Percentiles rank a stretch among this genome's conserved stretches.
These are phyloP conservation scores for Exophiala sp. DNA, from an alignment of 2,329 filamentous ascomycete genomes.

Conservation along the genomic window DNA sequence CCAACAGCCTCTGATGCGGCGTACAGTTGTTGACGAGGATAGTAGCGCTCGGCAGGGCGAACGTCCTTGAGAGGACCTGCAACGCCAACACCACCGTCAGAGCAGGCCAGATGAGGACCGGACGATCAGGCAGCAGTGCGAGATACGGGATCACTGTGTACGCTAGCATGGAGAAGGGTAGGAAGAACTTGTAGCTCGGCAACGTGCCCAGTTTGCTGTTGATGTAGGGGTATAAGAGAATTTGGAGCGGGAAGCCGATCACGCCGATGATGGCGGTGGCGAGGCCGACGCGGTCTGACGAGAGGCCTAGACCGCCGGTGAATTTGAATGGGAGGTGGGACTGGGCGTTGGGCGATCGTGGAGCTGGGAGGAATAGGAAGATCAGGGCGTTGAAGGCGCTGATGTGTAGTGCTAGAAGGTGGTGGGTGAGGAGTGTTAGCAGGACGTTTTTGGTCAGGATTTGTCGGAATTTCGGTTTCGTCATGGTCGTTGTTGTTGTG, in stretches of 20 bases:
- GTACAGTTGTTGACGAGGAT: conserved; percentile 58
- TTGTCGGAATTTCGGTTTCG: conserved; percentile 31
- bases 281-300: conserved; percentile 64
- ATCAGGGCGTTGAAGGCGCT: conserved; percentile 71
- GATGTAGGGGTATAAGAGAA: conserved; percentile 63
- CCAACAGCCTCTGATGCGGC: conserved; percentile 51
- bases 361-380: conserved; percentile 70
- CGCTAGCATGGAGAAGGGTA: conserved; percentile 63
- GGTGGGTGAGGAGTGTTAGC: conserved; percentile 56
- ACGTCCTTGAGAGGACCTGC: conserved; percentile 68
- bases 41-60: conserved; percentile 54
- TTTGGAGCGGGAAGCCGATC: conserved; percentile 68
- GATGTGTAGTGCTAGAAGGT: conserved; percentile 66
- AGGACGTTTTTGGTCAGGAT: conserved; percentile 52
- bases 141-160: conserved; percentile 68
- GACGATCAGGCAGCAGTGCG: conserved; percentile 57
- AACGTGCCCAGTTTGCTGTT: conserved; percentile 63
- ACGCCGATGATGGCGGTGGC: conserved; percentile 70
- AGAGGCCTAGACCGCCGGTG: conserved; percentile 68
- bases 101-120: conserved; percentile 55
- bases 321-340: conserved; percentile 45
- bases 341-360: conserved; percentile 44
- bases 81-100: conserved; percentile 59
- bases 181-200: conserved; percentile 59
- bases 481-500: conserved; percentile 7